Percentiles rank a stretch among this genome's conserved stretches.
Conservation (phyloP, 2,329 filamentous ascomycete genomes). For the Exophiala bonariae region DNA sequence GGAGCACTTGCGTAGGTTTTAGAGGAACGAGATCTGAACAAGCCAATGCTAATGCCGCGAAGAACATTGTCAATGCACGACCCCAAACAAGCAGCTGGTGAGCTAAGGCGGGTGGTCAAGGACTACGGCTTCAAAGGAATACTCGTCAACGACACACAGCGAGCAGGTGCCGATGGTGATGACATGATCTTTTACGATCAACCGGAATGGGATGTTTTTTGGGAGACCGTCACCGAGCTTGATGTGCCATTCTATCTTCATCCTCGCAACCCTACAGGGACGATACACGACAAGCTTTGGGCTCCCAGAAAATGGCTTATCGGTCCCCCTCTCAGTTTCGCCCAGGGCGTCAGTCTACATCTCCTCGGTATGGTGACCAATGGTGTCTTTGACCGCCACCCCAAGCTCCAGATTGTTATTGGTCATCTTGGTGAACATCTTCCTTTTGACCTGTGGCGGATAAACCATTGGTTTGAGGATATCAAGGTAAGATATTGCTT, state of each 20-base stretch:
- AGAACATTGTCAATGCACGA: conserved; percentile 44
- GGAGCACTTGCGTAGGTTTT: conserved; percentile 39
- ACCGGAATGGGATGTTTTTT: conserved; percentile 55
- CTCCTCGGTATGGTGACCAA: conserved; percentile 24
- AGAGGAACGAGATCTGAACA: conserved; percentile 6
- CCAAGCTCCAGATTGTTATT: conserved; percentile 22
- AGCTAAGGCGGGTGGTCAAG: conserved; percentile 51
- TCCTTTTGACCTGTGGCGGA: conserved; percentile 53
- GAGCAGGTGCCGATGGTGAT: conserved; percentile 58
- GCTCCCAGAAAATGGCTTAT: conserved; percentile 40
- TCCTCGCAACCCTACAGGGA: conserved; percentile 45
- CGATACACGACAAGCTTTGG: conserved; percentile 30
- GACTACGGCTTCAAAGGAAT: conserved; percentile 63
- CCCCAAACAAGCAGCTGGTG: conserved; percentile 39
- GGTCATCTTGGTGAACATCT: conserved; percentile 26
- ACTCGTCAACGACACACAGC: conserved; percentile 63
- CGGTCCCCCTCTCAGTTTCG: conserved; percentile 35
- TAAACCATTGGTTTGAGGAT: conserved; percentile 44
- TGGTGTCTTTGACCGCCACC: conserved; percentile 27
- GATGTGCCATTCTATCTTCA: conserved; percentile 32
- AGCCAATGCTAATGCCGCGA: conserved; percentile 15
- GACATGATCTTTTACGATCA: conserved; percentile 66
- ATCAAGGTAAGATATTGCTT: conserved; percentile 25
- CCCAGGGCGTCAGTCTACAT: conserved; percentile 22
- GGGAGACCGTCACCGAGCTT: conserved; percentile 26